Conservation (phyloP, 1,284 basidiomycete genomes). For the Puccinia coronata region DNA sequence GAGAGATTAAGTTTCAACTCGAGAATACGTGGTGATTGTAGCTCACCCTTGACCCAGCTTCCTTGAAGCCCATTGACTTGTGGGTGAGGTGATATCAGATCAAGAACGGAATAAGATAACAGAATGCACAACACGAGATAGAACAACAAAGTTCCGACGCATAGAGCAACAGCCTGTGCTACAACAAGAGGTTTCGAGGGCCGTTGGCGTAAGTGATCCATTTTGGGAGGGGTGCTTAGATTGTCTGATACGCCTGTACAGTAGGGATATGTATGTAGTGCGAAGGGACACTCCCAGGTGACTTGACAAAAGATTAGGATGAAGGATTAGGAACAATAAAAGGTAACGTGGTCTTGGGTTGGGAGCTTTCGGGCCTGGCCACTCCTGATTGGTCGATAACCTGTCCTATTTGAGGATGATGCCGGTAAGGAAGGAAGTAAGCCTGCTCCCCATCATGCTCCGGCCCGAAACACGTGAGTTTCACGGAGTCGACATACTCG, state of each 20-base stretch:
- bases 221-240: not conserved
- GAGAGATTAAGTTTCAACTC: not conserved
- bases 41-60: constrained; percentile 1
- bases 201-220: not conserved
- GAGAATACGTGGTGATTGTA: not conserved
- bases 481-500: not conserved
- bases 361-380: too few relatives aligned
- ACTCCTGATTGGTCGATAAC: too few relatives aligned
- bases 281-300: not conserved
- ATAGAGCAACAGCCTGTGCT: constrained; percentile 10
- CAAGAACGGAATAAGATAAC: constrained; percentile 28
- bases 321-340: too few relatives aligned
- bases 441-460: too few relatives aligned
- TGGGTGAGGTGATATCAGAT: constrained; percentile 35
- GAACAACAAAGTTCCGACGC: constrained; percentile 23
- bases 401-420: not conserved
- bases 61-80: constrained; percentile 32
- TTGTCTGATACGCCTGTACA: not conserved
- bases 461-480: not conserved
- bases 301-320: too few relatives aligned
- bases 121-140: constrained; percentile 29
- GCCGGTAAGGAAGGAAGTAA: not conserved
- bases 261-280: not conserved
- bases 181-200: not conserved
- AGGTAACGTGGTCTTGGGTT: too few relatives aligned